Conservation (phyloP, 2,329 filamentous ascomycete genomes). For the Aureobasidium zeae region DNA sequence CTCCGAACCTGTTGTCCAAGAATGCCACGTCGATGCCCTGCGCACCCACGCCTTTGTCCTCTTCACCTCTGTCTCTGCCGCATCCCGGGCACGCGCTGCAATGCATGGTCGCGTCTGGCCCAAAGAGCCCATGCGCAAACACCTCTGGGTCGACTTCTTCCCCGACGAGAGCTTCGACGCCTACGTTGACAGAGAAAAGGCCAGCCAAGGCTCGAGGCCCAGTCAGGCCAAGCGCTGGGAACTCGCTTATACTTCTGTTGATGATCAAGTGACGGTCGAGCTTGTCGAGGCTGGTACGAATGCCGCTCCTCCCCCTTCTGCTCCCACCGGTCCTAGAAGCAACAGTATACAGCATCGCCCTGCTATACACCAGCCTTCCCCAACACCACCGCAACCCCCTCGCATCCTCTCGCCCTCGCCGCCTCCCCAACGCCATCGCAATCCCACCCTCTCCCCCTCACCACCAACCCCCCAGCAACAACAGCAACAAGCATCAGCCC, state of each 20-base stretch:
- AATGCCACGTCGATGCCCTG: conserved; percentile 74
- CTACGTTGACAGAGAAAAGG: conserved; percentile 63
- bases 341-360: conserved; percentile 16
- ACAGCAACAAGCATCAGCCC: conserved; percentile 16
- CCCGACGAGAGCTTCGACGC: conserved; percentile 61
- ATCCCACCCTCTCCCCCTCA: background rate
- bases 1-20: conserved; percentile 43
- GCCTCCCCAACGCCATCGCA: background rate
- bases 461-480: background rate
- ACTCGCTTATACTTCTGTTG: conserved; percentile 37
- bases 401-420: background rate
- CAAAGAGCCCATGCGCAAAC: conserved; percentile 72
- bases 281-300: conserved; percentile 27
- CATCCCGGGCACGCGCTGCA: conserved; percentile 63
- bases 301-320: conserved; percentile 20
- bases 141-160: conserved; percentile 82
- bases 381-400: conserved; percentile 1
- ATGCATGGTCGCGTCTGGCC: conserved; percentile 80
- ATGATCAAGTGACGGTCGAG: conserved; percentile 25
- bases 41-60: conserved; percentile 78
- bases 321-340: conserved; percentile 25
- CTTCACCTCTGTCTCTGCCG: conserved; percentile 60
- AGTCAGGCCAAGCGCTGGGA: conserved; percentile 52
- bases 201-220: conserved; percentile 24
- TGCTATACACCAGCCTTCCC: background rate